Base-by-base conservation (phyloP, 139 green algal genomes). In the Picochlorum sp. region DNA sequence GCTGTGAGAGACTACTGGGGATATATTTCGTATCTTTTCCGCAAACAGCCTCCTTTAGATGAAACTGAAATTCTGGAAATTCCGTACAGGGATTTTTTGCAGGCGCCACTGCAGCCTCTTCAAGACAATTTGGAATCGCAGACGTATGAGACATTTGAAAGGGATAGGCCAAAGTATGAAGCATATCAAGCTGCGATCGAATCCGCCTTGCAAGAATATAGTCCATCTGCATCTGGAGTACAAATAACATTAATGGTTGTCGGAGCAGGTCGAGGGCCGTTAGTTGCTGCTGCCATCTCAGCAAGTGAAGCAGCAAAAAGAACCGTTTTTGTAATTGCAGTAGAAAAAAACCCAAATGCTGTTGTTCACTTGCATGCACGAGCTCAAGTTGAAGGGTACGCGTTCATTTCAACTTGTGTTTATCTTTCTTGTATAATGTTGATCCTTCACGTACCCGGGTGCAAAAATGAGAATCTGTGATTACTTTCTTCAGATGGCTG, bases 311-410 rank as follows among this genome's bases (percentile, higher is more conserved):
- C 52, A 4, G 70, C 75, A 2, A 57, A 65, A 24, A 52, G 72
- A 1, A 18, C 14, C 36, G 41, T 97, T 40, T 59, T 63, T 2
- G 80, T 99, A 31, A 96, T 86, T 56, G 93, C 93, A 1, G 81
- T 99, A 43, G 93, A 99, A 72, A 99, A 99, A 73, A 99, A 99
- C 73, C 85, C 91, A 18, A 95, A 96, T 55, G 93, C 93, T 0
- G 67, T 98, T 6, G 75, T 96, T 50, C 88, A 87, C 20, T 81
- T 98, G 41, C 84, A 95, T 59, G 59, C 73, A 35, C 81, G 94
- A 40, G 55, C 88, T 16, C 52, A 45, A 0, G 47, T 47, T 0
- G 83, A 95, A 5, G 55, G 68, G n/a, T n/a, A n/a, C n/a, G n/a
- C n/a, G 2, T 61, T 47, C 18, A 18, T 47, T 47, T 47, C 39